Evolutionary conservation across 2,329 filamentous ascomycete species (phyloP), one percentile per base, ranked within the genome.

Genomic region (Fusarium humuli): DNA sequence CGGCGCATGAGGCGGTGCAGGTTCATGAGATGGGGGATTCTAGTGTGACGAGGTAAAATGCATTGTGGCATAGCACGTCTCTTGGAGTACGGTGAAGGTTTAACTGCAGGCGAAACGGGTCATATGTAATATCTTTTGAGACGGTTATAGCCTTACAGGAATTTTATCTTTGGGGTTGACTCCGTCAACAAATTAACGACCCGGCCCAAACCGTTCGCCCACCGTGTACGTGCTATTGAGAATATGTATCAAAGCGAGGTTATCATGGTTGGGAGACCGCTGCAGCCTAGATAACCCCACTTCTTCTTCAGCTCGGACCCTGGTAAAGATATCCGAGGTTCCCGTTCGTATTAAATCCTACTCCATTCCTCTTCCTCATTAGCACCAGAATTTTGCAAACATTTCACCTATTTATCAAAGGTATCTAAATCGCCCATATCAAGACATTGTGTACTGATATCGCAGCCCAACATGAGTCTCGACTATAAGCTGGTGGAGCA

Each of bases 1-100:
- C 49, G 8, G 49, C 23, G 11, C 23, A 41, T 0, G 49, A 53
- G 18, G n/a, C 34, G 5, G n/a, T n/a, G 7, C 47, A 53, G 10
- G 49, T 53, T 16, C 49, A 53, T 37, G 49, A 53, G 6, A 41
- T 53, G 18, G 49, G 34, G 1, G 49, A 53, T 6, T 53, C 49
- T 10, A 20, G 18, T 7, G 32, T 6, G 5, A 27, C 23, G 7
- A 20, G 9, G 5, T 52, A 10, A 40, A 1, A 10, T 7, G 3
- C 7, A 22, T 13, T 34, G 13, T 23, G 7, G 11, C 34, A n/a
- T n/a, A 9, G 9, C 0, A 11, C n/a, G 5, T 37, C 5, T 7
- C n/a, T 37, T 4, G 18, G 34, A 37, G 34, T 37, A 7, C 11
- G 34, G 18, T 7, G 11, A 6, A 1, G 34, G 18, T 11, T n/a